These are phyloP conservation scores for Camellia oleifera DNA, from an alignment of 179 eudicot genomes.

Conservation along the genomic window DNA sequence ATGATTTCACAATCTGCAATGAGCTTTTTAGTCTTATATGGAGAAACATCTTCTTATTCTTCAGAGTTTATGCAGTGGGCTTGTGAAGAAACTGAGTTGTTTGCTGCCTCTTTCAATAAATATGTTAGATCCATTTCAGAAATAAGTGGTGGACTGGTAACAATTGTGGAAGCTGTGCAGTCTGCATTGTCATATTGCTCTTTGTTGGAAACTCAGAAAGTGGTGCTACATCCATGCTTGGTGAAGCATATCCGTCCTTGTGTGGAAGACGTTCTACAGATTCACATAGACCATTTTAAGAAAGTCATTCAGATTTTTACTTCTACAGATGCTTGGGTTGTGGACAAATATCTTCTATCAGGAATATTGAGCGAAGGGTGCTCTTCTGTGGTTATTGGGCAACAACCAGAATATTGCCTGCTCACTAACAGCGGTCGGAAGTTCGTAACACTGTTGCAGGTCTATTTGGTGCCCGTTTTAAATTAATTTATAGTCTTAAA, in stretches of 20 bases:
- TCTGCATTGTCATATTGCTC: slow-evolving; percentile 47
- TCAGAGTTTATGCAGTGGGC: slow-evolving; percentile 40
- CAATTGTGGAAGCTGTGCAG: slow-evolving; percentile 35
- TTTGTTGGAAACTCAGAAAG: slow-evolving; percentile 34
- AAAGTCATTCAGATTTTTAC: slow-evolving; percentile 38
- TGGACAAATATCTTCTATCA: slow-evolving; percentile 35
- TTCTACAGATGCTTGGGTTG: slow-evolving; percentile 38
- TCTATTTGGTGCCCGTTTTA: slow-evolving; percentile 14
- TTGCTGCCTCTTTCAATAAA: slow-evolving; percentile 33
- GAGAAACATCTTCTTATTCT: slow-evolving; percentile 30
- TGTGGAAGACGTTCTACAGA: slow-evolving; percentile 31
- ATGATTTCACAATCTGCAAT: slow-evolving; percentile 42
- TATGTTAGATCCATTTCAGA: slow-evolving; percentile 34
- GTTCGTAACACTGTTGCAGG: slow-evolving; percentile 45
- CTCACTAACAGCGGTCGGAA: slow-evolving; percentile 51
- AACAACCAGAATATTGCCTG: slow-evolving; percentile 34
- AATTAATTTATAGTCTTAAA: not conserved
- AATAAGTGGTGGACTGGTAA: slow-evolving; percentile 32
- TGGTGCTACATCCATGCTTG: slow-evolving; percentile 28
- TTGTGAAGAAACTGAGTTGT: slow-evolving; percentile 31
- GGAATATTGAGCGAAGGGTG: slow-evolving; percentile 27
- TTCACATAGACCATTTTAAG: slow-evolving; percentile 37
- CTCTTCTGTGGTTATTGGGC: slow-evolving; percentile 17
- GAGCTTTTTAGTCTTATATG: slow-evolving; percentile 28
- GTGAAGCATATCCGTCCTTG: slow-evolving; percentile 35